Evolutionary conservation across 768 basidiomycete genomes (phyloP).

Genomic region (Gymnopilus junonius): DNA sequence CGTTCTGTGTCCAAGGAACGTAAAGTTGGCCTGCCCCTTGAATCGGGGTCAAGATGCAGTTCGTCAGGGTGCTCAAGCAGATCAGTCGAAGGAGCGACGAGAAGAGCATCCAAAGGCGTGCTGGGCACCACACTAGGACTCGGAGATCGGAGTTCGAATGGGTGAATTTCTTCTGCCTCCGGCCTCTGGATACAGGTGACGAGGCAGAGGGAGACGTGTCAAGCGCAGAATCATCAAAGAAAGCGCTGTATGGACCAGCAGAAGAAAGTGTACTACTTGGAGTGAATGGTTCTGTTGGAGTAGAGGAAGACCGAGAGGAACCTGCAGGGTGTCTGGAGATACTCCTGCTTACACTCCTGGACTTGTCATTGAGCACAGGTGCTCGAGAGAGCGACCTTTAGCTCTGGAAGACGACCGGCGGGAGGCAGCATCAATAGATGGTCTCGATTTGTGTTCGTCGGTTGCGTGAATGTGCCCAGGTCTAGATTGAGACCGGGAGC

Average conservation of each 20-base stretch:
- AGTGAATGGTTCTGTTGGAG: conserved; percentile 15
- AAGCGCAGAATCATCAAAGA: conserved; percentile 27
- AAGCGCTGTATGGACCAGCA: conserved; percentile 1
- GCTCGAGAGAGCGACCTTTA: conserved; percentile 56
- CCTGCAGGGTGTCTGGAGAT: conserved; percentile 41
- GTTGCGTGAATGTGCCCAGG: conserved; percentile 26
- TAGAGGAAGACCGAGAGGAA: conserved; percentile 13
- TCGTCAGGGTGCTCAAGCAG: conserved; percentile 31
- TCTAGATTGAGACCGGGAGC: conserved; percentile 36
- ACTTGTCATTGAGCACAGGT: conserved; percentile 43
- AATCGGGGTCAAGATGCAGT: conserved; percentile 23
- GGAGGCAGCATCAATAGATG: conserved; percentile 39
- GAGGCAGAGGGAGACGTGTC: conserved; percentile 26
- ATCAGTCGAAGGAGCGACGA: conserved; percentile 15
- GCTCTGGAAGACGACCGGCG: conserved; percentile 45
- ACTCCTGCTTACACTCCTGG: conserved; percentile 44
- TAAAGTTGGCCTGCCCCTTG: conserved; percentile 6
- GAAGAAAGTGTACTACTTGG: conserved; percentile 4
- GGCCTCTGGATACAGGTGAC: conserved; percentile 39
- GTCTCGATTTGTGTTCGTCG: conserved; percentile 30
- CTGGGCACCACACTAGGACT: conserved; percentile 51
- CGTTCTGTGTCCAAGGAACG: conserved; percentile 1
- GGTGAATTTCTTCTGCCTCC: conserved; percentile 28
- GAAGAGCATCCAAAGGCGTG: conserved; percentile 45
- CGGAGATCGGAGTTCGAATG: conserved; percentile 45